A percentile compares a stretch with the other conserved stretches of the same genome.
Conservation (phyloP, 805 yeast species). For the Crinitomyces ghanaensis region DNA sequence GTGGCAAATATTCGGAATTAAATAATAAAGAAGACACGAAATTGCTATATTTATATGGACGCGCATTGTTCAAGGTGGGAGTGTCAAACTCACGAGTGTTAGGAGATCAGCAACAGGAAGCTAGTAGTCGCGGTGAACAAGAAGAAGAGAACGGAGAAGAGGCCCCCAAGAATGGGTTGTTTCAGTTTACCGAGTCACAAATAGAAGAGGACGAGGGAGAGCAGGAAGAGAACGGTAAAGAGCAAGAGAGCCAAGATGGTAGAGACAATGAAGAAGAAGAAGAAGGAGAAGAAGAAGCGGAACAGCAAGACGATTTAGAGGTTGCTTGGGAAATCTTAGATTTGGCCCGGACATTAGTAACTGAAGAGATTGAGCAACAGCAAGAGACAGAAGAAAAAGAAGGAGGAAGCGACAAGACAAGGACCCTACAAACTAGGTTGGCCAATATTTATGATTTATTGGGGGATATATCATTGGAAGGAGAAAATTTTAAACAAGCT, state of each 20-base stretch:
- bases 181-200: slow-evolving; percentile 15
- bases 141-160: slow-evolving; percentile 3
- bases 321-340: slow-evolving; percentile 84
- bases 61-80: slow-evolving; percentile 67
- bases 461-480: slow-evolving; percentile 84
- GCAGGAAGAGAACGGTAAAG: slow-evolving; percentile 9
- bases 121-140: slow-evolving; percentile 17
- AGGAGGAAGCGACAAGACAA: neutral
- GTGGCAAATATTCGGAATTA: slow-evolving; percentile 40
- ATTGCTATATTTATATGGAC: slow-evolving; percentile 63
- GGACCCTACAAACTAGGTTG: slow-evolving; percentile 32
- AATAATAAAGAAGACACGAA: slow-evolving; percentile 62
- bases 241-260: slow-evolving; percentile 17
- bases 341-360: slow-evolving; percentile 58
- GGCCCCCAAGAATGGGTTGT: slow-evolving; percentile 11
- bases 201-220: slow-evolving; percentile 20
- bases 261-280: slow-evolving; percentile 20
- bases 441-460: slow-evolving; percentile 67
- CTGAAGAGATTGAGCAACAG: slow-evolving; percentile 32
- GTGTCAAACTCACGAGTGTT: slow-evolving; percentile 64
- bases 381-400: slow-evolving; percentile 15
- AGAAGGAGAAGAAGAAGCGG: slow-evolving; percentile 25
- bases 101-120: slow-evolving; percentile 36
- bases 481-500: slow-evolving; percentile 78
- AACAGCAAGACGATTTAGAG: slow-evolving; percentile 63